These are phyloP conservation scores for Starmerella cellae DNA, from an alignment of 805 yeast species.

Conservation along the genomic window DNA sequence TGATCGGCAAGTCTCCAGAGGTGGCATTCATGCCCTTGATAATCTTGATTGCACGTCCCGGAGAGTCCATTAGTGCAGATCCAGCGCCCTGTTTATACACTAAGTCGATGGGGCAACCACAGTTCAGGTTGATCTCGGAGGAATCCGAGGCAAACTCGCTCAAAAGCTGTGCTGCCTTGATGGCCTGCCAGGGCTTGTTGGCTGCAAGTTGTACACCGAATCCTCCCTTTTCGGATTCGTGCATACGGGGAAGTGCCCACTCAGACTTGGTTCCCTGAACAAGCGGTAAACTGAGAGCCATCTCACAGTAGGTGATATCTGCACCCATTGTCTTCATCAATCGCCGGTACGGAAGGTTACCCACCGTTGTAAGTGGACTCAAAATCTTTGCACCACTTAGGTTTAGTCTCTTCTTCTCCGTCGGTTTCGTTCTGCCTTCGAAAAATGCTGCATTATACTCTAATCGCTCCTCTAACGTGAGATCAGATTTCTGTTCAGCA, in stretches of 20 bases:
- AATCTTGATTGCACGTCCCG: slow-evolving; percentile 64
- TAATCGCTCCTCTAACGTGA: slow-evolving; percentile 44
- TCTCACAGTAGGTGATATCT: slow-evolving; percentile 85
- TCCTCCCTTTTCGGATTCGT: slow-evolving; percentile 64
- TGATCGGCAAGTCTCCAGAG: slow-evolving; percentile 81
- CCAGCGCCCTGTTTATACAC: slow-evolving; percentile 94
- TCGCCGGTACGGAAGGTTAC: slow-evolving; percentile 88
- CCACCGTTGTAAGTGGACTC: slow-evolving; percentile 94
- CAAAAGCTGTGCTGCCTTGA: slow-evolving; percentile 78
- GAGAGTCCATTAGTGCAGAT: slow-evolving; percentile 80
- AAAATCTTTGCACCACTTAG: slow-evolving; percentile 67
- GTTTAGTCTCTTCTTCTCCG: slow-evolving; percentile 70
- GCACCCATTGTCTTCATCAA: slow-evolving; percentile 84
- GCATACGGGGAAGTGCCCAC: slow-evolving; percentile 95
- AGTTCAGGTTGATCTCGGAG: slow-evolving; percentile 79
- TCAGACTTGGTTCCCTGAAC: slow-evolving; percentile 85
- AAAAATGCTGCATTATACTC: slow-evolving; percentile 39
- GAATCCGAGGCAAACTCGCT: slow-evolving; percentile 44
- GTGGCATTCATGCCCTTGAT: slow-evolving; percentile 79
- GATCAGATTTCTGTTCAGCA: slow-evolving; percentile 36
- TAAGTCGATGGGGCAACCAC: slow-evolving; percentile 96
- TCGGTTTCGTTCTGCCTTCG: slow-evolving; percentile 62
- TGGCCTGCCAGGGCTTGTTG: slow-evolving; percentile 83
- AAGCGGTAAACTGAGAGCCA: slow-evolving; percentile 81
- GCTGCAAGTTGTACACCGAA: slow-evolving; percentile 92